Evolutionary conservation across 176 grass and related monocot species (phyloP).

Genomic region (Ensete glaucum): DNA sequence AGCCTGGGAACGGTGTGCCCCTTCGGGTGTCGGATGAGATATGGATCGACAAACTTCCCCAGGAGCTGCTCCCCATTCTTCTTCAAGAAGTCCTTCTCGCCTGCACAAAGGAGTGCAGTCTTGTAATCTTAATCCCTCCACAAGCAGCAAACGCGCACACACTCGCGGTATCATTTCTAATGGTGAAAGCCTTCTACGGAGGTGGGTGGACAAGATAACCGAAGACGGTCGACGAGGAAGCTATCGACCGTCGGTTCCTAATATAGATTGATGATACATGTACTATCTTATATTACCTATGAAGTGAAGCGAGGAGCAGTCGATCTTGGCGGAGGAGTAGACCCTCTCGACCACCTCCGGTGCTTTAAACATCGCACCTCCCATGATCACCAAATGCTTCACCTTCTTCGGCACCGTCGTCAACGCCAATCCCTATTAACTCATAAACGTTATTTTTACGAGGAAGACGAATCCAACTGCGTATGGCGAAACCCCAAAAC

Average conservation of each 20-base stretch:
- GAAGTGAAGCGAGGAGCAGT: slow-evolving; percentile 64
- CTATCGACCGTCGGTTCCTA: neutral
- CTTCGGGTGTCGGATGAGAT: neutral
- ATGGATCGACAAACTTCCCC: slow-evolving; percentile 1
- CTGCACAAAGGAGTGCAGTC: neutral
- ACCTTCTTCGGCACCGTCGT: slow-evolving; percentile 73
- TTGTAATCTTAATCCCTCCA: no score
- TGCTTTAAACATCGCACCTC: slow-evolving; percentile 47
- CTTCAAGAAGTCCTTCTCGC: slow-evolving; percentile 2
- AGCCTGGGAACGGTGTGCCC: slow-evolving; percentile 1
- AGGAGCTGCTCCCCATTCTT: neutral
- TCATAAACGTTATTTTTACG: neutral
- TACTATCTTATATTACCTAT: slow-evolving; percentile 35
- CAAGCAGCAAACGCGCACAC: no score
- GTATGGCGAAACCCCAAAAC: neutral
- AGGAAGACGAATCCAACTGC: neutral
- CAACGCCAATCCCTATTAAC: slow-evolving; percentile 48
- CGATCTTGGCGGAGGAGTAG: slow-evolving; percentile 50
- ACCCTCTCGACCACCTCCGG: slow-evolving; percentile 38
- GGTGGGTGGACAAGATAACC: neutral
- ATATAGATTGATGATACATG: neutral
- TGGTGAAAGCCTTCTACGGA: neutral
- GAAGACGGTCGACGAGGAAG: no score
- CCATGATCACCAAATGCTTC: slow-evolving; percentile 69
- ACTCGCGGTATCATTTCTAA: neutral